Evolutionary conservation across 768 basidiomycete genomes (phyloP).

Genomic region (Suillus luteus): DNA sequence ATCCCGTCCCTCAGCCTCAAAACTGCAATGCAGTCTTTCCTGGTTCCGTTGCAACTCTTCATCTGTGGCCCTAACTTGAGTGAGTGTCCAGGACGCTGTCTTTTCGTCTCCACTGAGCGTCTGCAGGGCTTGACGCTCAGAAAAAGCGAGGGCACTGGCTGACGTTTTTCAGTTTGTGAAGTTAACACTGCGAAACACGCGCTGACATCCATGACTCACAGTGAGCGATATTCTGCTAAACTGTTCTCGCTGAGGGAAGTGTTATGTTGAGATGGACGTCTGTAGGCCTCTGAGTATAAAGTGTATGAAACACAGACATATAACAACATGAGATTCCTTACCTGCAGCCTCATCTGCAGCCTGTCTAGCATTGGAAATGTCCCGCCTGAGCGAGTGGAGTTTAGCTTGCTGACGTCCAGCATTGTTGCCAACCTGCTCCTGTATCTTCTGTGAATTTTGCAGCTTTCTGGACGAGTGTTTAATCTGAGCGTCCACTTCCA

Average conservation of each 20-base stretch:
- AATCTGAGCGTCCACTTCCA: conserved; percentile 84
- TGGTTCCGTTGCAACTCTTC: conserved; percentile 63
- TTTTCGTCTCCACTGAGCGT: conserved; percentile 83
- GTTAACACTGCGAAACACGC: background rate
- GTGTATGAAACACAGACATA: background rate
- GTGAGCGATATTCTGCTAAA: conserved; percentile 71
- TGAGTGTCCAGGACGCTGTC: conserved; percentile 60
- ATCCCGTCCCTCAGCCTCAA: background rate
- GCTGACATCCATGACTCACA: conserved; percentile 14
- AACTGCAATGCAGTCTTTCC: conserved; percentile 40
- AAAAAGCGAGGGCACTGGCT: conserved; percentile 77
- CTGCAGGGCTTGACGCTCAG: conserved; percentile 86
- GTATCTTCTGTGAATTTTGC: conserved; percentile 64
- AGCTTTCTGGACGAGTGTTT: conserved; percentile 80
- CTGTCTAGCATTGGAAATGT: conserved; percentile 60
- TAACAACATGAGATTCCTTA: conserved; percentile 31
- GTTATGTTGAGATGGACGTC: conserved; percentile 71
- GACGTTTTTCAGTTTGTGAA: conserved; percentile 62
- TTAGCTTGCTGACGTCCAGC: conserved; percentile 51
- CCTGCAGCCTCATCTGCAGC: conserved; percentile 46
- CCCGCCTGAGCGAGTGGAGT: conserved; percentile 58
- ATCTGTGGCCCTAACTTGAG: conserved; percentile 68
- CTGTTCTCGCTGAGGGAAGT: conserved; percentile 80
- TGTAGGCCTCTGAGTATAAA: too few species aligned
- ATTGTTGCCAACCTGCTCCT: conserved; percentile 66